phyloP scores from a whole-genome alignment of 495 filamentous ascomycete species.

The Astrothelium macrocarpum region DNA sequence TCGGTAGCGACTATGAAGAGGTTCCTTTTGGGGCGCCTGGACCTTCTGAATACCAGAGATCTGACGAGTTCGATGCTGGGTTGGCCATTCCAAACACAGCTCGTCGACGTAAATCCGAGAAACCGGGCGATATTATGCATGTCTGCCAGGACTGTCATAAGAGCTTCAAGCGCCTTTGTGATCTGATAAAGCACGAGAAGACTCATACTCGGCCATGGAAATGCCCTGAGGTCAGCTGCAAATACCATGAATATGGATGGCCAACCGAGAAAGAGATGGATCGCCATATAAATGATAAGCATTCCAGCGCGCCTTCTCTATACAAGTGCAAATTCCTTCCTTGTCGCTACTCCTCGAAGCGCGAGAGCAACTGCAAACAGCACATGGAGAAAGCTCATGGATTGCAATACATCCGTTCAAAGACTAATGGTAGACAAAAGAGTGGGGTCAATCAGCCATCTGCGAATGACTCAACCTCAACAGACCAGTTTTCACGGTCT shows the following conservation, averaged over 20 bases:
- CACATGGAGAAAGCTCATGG: slow-evolving; percentile 98
- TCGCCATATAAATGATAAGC: slow-evolving; percentile 90
- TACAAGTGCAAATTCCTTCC: slow-evolving; percentile 74
- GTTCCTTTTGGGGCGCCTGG: too few relatives aligned
- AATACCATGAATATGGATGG: slow-evolving; percentile 79
- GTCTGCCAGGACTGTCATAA: slow-evolving; percentile 57
- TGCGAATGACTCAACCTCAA: too few relatives aligned
- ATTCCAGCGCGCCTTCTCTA: slow-evolving; percentile 64
- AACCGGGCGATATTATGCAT: slow-evolving; percentile 31
- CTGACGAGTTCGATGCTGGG: slow-evolving; percentile 52
- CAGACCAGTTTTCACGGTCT: too few relatives aligned
- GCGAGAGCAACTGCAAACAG: slow-evolving; percentile 97
- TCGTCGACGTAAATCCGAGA: slow-evolving; percentile 69
- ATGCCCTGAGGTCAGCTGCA: slow-evolving; percentile 69
- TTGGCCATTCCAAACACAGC: slow-evolving; percentile 80
- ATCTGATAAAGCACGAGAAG: slow-evolving; percentile 93
- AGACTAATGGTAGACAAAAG: slow-evolving; percentile 84
- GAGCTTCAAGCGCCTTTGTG: slow-evolving; percentile 85
- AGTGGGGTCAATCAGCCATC: too few relatives aligned
- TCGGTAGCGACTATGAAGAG: slow-evolving; percentile 79
- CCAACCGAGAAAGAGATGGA: slow-evolving; percentile 97
- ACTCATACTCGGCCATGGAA: slow-evolving; percentile 97
- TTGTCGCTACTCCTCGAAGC: slow-evolving; percentile 89
- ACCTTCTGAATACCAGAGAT: too few relatives aligned
- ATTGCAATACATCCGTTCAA: slow-evolving; percentile 81